phyloP scores from a whole-genome alignment of 2,329 filamentous ascomycete species.

The Colletotrichum kahawae region DNA sequence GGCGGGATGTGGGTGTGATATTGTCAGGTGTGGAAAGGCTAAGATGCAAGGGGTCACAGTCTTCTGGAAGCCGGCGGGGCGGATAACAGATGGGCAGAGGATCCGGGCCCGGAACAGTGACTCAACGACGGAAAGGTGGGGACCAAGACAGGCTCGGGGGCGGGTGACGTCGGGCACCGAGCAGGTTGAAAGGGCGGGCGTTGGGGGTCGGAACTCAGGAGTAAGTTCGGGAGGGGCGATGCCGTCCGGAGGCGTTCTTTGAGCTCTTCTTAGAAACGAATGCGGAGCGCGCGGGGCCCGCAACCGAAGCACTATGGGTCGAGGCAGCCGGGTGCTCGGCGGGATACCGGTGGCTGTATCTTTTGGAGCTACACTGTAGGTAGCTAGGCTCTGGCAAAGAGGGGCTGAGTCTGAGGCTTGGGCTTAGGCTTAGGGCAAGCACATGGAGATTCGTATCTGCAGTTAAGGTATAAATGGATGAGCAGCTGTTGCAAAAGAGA shows the following conservation, averaged over 20 bases:
- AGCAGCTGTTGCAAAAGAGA: not conserved
- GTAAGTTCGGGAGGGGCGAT: not conserved
- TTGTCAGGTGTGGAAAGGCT: not conserved
- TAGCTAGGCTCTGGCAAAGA: not conserved
- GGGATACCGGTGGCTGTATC: not conserved
- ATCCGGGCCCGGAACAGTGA: not conserved
- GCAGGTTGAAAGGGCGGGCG: not conserved
- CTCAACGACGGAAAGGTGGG: not conserved
- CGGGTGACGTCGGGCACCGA: not conserved
- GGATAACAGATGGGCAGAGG: not conserved
- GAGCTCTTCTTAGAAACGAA: constrained; percentile 1
- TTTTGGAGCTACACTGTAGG: not conserved
- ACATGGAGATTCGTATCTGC: not conserved
- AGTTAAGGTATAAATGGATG: not conserved
- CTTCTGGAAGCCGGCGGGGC: not conserved
- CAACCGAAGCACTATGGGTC: not conserved
- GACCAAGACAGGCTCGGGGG: not conserved
- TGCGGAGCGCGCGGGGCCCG: constrained; percentile 12
- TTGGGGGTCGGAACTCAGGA: not conserved
- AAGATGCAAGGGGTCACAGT: not conserved
- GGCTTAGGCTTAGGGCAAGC: not conserved
- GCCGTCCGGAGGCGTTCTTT: not conserved
- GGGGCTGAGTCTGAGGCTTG: not conserved
- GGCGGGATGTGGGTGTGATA: not conserved
- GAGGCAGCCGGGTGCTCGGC: not conserved